A percentile compares a stretch with the other conserved stretches of the same genome.
Conservation (phyloP, 2,329 filamentous ascomycete genomes). For the Metarhizium rileyi region DNA sequence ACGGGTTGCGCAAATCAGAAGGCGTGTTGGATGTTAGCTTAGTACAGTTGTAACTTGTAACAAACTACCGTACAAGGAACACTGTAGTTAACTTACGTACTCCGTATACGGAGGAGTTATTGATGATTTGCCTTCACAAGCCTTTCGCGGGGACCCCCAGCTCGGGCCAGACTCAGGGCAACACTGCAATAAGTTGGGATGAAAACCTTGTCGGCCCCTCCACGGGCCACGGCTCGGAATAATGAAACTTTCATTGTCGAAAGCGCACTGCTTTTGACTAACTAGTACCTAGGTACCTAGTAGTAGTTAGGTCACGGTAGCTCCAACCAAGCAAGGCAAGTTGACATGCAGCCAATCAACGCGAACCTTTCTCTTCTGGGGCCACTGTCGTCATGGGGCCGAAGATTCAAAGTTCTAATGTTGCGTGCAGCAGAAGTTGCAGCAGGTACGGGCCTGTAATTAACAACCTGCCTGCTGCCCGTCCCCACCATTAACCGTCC, state of each 20-base stretch:
- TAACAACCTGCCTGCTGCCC: not conserved
- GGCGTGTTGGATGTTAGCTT: slow-evolving; percentile 48
- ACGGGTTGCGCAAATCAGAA: slow-evolving; percentile 36
- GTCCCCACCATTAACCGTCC: slow-evolving; percentile 4
- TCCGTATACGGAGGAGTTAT: no score
- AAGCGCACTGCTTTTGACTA: no score
- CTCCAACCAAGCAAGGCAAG: not conserved
- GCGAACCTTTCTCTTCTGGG: not conserved
- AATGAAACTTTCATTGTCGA: no score
- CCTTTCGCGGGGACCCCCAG: no score
- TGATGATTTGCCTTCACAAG: no score
- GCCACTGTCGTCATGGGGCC: not conserved
- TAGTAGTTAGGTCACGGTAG: not conserved
- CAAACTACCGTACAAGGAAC: no score
- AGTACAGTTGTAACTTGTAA: slow-evolving; percentile 38
- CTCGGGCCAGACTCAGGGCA: no score
- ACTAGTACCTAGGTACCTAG: no score
- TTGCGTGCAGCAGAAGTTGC: not conserved
- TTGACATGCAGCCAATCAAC: not conserved
- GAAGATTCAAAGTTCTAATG: not conserved
- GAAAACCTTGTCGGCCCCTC: no score
- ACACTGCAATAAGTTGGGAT: no score
- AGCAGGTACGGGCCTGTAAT: not conserved
- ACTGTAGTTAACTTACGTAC: no score
- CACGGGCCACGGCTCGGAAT: no score